These are phyloP conservation scores for Paramecium caudatum DNA, from an alignment of 73 alveolate genomes.

Conservation along the genomic window DNA sequence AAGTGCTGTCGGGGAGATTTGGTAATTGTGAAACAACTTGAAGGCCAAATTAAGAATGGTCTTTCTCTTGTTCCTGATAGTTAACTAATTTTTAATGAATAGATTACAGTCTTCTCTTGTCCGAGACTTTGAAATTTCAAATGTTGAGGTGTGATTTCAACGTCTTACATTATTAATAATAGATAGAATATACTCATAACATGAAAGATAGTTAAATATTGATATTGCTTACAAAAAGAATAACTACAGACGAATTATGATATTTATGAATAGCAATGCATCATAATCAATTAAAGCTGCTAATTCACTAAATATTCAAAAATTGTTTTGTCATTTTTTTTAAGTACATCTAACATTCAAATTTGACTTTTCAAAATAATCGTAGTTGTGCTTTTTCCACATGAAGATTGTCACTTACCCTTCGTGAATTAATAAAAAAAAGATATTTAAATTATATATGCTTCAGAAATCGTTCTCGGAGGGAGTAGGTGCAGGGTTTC, in stretches of 20 bases:
- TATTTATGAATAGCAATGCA: too few species aligned
- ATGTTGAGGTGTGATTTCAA: constrained; percentile 46
- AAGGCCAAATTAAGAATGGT: constrained; percentile 31
- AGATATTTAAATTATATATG: constrained; percentile 39
- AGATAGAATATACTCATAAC: too few species aligned
- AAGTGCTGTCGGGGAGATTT: background rate
- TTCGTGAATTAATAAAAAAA: too few species aligned
- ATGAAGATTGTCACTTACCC: too few species aligned
- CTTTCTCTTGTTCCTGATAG: constrained; percentile 1
- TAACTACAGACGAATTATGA: too few species aligned
- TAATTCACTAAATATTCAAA: too few species aligned
- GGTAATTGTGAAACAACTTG: constrained; percentile 18
- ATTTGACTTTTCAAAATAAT: background rate
- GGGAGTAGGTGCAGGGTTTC: constrained; percentile 59
- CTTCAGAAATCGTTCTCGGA: constrained; percentile 54
- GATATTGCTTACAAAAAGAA: too few species aligned
- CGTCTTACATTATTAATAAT: constrained; percentile 62
- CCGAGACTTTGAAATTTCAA: constrained; percentile 34
- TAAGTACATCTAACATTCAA: too few species aligned
- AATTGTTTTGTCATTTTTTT: too few species aligned
- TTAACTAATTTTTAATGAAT: background rate
- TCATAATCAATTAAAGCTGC: too few species aligned
- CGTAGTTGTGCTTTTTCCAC: background rate
- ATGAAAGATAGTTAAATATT: too few species aligned
- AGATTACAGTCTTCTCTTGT: constrained; percentile 22